Percentiles rank a stretch among this genome's conserved stretches.
These are phyloP conservation scores for Coemansia aciculifera DNA, from an alignment of 192 early-diverging fungal genomes.

Conservation along the genomic window DNA sequence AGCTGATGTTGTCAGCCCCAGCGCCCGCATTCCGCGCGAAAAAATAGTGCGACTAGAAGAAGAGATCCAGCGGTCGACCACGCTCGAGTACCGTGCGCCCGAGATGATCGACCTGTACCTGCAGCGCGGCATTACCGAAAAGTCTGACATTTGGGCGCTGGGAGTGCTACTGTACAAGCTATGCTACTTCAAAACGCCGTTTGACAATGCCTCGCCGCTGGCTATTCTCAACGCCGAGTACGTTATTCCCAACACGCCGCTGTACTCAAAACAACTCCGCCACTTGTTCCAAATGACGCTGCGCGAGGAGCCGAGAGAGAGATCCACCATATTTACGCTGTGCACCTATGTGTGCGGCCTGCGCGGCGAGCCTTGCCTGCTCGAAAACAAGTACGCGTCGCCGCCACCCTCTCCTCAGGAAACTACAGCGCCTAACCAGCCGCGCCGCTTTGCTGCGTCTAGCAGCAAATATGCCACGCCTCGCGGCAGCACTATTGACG, in stretches of 20 bases:
- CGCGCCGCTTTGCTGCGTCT: conserved; percentile 37
- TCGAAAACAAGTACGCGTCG: conserved; percentile 47
- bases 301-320: conserved; percentile 68
- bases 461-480: conserved; percentile 23
- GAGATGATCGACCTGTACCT: conserved; percentile 94
- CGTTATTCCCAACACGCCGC: conserved; percentile 71
- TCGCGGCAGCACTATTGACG: conserved; percentile 31
- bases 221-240: conserved; percentile 89
- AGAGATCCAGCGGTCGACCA: conserved; percentile 87
- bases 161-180: conserved; percentile 95
- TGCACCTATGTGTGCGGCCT: conserved; percentile 66
- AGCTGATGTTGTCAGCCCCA: conserved; percentile 15
- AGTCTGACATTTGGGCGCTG: conserved; percentile 82
- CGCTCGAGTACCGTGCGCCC: conserved; percentile 92
- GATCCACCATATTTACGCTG: conserved; percentile 82
- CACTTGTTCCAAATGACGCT: conserved; percentile 72
- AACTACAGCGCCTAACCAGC: conserved; percentile 18
- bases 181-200: conserved; percentile 94
- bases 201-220: conserved; percentile 84
- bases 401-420: conserved; percentile 26
- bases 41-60: conserved; percentile 83
- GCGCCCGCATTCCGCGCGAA: conserved; percentile 52
- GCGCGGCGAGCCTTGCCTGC: conserved; percentile 38
- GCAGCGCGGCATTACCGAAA: conserved; percentile 78
- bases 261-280: conserved; percentile 61